Percentiles rank a stretch among this genome's conserved stretches.
phyloP scores from a whole-genome alignment of 1,139 yeast species.

The Kodamaea ohmeri region DNA sequence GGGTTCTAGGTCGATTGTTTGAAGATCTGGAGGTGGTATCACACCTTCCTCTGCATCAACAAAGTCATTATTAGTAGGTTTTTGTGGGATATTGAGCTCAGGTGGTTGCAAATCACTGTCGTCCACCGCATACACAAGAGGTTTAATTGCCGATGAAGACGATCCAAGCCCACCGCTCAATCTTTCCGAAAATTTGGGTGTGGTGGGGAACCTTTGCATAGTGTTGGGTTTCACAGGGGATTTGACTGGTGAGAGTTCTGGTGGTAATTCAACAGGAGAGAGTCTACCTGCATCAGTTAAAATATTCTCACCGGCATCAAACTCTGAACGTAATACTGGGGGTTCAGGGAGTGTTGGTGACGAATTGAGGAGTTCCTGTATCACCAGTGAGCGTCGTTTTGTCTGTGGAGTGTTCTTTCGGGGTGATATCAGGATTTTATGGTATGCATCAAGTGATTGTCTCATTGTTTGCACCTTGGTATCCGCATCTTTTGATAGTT shows the following conservation, averaged over 20 bases:
- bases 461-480: constrained; percentile 26
- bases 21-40: constrained; percentile 16
- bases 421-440: constrained; percentile 37
- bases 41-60: constrained; percentile 15
- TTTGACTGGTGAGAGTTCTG: constrained; percentile 21
- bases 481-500: constrained; percentile 19
- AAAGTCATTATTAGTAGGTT: constrained; percentile 6
- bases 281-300: constrained; percentile 17
- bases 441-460: constrained; percentile 37
- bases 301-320: constrained; percentile 12
- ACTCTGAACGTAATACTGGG: constrained; percentile 40
- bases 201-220: constrained; percentile 48
- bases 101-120: constrained; percentile 38
- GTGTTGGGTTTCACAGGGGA: constrained; percentile 21
- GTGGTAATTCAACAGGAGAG: constrained; percentile 26
- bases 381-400: constrained; percentile 39
- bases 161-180: constrained; percentile 16
- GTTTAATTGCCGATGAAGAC: constrained; percentile 5
- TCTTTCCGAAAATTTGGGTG: constrained; percentile 38
- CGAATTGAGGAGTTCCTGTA: constrained; percentile 44
- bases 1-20: constrained; percentile 9
- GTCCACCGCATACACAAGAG: constrained; percentile 17
- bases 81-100: constrained; percentile 16
- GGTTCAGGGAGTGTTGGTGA: constrained; percentile 54
- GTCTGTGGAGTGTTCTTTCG: constrained; percentile 26